Evolutionary conservation across 2,329 filamentous ascomycete species (phyloP).

Genomic region (Domatiomyces catenatus): DNA sequence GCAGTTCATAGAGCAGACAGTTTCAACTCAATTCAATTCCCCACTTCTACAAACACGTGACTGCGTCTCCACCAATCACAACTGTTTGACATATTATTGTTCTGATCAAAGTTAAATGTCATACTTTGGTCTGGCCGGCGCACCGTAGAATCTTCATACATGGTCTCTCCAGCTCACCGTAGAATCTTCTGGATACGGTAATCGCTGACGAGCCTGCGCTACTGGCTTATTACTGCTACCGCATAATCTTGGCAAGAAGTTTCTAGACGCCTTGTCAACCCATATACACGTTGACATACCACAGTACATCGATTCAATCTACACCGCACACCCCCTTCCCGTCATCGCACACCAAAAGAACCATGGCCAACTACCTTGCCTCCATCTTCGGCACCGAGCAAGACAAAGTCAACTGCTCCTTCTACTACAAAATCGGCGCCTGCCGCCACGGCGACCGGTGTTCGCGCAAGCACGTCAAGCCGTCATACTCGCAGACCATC

Average conservation of each 20-base stretch:
- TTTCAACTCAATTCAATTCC: too few relatives aligned
- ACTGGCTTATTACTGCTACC: background rate
- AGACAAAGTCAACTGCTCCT: slow-evolving; percentile 98
- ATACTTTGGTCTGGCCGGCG: too few relatives aligned
- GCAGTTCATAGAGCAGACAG: too few relatives aligned
- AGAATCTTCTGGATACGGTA: background rate
- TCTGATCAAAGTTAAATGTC: too few relatives aligned
- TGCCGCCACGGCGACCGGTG: slow-evolving; percentile 97
- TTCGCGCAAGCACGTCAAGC: slow-evolving; percentile 97
- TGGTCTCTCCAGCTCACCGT: too few relatives aligned
- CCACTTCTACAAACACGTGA: too few relatives aligned
- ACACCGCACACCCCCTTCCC: too few relatives aligned
- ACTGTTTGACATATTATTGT: too few relatives aligned
- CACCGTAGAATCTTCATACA: too few relatives aligned
- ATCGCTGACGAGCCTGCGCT: background rate
- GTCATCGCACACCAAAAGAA: slow-evolving; percentile 8
- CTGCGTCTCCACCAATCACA: too few relatives aligned
- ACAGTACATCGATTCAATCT: too few relatives aligned
- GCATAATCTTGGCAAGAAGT: background rate
- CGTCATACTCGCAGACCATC: slow-evolving; percentile 93
- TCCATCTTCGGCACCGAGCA: slow-evolving; percentile 99
- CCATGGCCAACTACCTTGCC: slow-evolving; percentile 94
- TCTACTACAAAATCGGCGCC: slow-evolving; percentile 99
- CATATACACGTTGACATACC: too few relatives aligned
- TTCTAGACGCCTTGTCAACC: background rate